Base-by-base conservation (phyloP, 148 eudicot species). In the Amaranthus cruentus region DNA sequence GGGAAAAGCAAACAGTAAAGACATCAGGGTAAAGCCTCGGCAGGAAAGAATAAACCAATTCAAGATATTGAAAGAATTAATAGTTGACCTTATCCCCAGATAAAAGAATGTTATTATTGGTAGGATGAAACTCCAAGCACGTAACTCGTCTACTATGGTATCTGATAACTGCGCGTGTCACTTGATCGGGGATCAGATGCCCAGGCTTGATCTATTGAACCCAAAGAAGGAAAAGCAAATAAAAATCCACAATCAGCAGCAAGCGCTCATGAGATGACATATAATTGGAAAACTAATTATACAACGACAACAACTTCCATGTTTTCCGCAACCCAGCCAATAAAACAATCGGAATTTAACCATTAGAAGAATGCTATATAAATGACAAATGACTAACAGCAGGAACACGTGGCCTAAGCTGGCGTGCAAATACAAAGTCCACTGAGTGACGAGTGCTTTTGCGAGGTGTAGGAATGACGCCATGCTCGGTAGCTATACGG, bases 71-170 rank as follows among this genome's bases (percentile, higher is more conserved):
- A 65, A 14, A 47, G 6, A 76, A 56, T 47, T 42, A 51, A 68
- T 43, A 28, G 67, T 85, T 71, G 75, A 95, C 99, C 97, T 95
- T 95, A 71, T 95, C 99, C 56, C 99, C 99, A 46, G 99, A 95
- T 80, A 95, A 73, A 70, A 95, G 88, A 70, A 95, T 87, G 66
- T 88, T 88, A 64, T 90, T 83, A 49, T 79, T 85, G 12, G 91
- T 92, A 9, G 99, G 99, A 84, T 95, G 99, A 73, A 95, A 95
- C 86, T 95, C 99, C 82, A 95, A 80, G 77, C 97, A 92, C 50
- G 99, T 95, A 53, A 92, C 88, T 74, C 97, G 83, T 79, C 99
- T 87, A 73, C 96, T 90, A 75, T 95, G 99, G 72, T 95, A 95
- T 84, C 91, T 87, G 70, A 90, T 83, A 67, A 92, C 96, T 49